Evolutionary conservation across 768 basidiomycete genomes (phyloP).

Genomic region (Melanogaster broomeanus): DNA sequence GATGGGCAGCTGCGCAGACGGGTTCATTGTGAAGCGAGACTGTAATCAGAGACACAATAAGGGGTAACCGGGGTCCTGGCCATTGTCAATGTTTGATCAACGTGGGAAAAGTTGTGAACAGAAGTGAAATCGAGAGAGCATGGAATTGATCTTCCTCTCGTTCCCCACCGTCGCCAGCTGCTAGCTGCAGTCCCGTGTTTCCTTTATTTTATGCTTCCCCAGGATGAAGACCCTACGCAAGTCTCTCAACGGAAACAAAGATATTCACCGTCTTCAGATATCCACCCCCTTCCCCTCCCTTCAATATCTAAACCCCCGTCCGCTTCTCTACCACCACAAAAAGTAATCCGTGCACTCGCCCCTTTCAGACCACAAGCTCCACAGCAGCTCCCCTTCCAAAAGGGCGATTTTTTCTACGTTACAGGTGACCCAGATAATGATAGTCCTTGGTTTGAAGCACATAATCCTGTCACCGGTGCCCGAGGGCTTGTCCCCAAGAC

Average conservation of each 20-base stretch:
- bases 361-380: conserved; percentile 69
- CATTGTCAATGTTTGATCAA: conserved; percentile 13
- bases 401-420: conserved; percentile 98
- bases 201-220: conserved; percentile 15
- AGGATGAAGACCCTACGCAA: conserved; percentile 84
- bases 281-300: conserved; percentile 71
- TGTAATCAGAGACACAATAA: conserved; percentile 11
- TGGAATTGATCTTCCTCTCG: conserved; percentile 21
- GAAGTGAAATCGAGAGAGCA: not conserved
- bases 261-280: conserved; percentile 59
- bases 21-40: conserved; percentile 1
- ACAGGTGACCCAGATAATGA: conserved; percentile 64
- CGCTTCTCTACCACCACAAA: conserved; percentile 83
- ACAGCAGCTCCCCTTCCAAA: conserved; percentile 85
- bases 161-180: conserved; percentile 12
- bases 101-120: conserved; percentile 7
- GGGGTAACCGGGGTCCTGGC: not conserved
- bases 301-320: conserved; percentile 68
- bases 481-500: conserved; percentile 87
- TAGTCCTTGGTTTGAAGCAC: conserved; percentile 85
- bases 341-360: conserved; percentile 86
- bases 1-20: no score
- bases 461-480: conserved; percentile 90
- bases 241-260: conserved; percentile 70
- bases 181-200: not conserved